Percentiles rank a stretch among this genome's conserved stretches.
phyloP scores from a whole-genome alignment of 768 basidiomycete genomes.

The Myochromella boudieri region DNA sequence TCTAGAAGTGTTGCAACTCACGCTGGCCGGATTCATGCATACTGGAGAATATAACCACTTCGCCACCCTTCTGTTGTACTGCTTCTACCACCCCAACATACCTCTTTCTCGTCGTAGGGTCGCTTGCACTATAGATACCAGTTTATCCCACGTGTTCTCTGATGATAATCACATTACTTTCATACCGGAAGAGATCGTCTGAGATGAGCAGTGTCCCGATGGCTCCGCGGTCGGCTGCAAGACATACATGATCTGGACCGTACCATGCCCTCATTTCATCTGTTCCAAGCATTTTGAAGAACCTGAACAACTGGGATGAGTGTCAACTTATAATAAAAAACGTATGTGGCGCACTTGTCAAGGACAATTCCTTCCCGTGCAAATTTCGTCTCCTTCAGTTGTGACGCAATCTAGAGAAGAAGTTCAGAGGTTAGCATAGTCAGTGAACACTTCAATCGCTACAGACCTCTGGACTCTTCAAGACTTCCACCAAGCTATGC shows the following conservation, averaged over 20 bases:
- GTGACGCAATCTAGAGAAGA: constrained; percentile 56
- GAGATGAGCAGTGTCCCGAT: constrained; percentile 94
- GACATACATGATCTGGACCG: constrained; percentile 89
- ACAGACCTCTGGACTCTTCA: constrained; percentile 89
- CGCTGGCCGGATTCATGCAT: constrained; percentile 99
- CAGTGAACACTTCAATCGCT: neutral
- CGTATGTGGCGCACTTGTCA: constrained; percentile 59
- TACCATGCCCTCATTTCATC: constrained; percentile 99
- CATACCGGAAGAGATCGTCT: constrained; percentile 89
- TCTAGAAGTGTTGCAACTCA: constrained; percentile 42
- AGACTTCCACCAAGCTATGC: constrained; percentile 90
- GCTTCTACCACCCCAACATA: constrained; percentile 89
- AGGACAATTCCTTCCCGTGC: constrained; percentile 89
- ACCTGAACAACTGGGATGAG: constrained; percentile 49
- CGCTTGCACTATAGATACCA: constrained; percentile 60
- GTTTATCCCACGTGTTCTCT: neutral
- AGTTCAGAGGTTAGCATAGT: neutral
- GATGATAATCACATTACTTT: neutral
- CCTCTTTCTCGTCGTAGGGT: constrained; percentile 73
- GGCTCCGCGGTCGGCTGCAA: constrained; percentile 92
- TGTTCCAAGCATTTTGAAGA: constrained; percentile 95
- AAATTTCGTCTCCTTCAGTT: constrained; percentile 94
- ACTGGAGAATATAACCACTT: constrained; percentile 96
- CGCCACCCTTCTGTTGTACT: constrained; percentile 85
- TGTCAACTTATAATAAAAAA: neutral